A percentile compares a stretch with the other conserved stretches of the same genome.
Evolutionary conservation across 495 filamentous ascomycete species (phyloP).

Genomic region (Trichoderma orchidacearum): DNA sequence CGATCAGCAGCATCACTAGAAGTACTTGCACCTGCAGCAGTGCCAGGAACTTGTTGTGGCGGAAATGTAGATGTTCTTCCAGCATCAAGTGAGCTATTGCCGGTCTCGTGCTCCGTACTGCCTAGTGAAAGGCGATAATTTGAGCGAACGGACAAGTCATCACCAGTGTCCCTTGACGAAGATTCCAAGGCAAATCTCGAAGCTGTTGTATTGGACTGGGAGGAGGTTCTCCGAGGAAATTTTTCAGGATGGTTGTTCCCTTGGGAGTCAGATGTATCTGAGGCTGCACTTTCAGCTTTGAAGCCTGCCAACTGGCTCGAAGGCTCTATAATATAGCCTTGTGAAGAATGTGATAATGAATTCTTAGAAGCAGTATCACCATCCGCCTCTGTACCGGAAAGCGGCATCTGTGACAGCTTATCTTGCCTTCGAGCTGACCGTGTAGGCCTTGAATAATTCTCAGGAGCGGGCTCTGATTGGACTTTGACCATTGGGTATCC

Average conservation of each 20-base stretch:
- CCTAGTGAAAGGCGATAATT: not conserved
- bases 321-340: not conserved
- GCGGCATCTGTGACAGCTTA: conserved; percentile 20
- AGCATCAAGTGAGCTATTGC: not conserved
- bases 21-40: not conserved
- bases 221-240: not conserved
- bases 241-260: not conserved
- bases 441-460: conserved; percentile 39
- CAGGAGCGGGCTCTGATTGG: conserved; percentile 62
- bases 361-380: conserved; percentile 7
- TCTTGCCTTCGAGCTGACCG: conserved; percentile 29
- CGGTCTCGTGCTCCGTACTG: not conserved
- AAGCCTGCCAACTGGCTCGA: not conserved
- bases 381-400: conserved; percentile 4
- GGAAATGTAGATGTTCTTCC: not conserved
- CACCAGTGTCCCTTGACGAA: not conserved
- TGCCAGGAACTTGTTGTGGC: not conserved
- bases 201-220: not conserved
- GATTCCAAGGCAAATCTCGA: not conserved
- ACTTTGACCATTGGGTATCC: conserved; percentile 49
- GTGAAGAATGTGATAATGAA: not conserved
- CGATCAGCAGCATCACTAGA: conserved; percentile 38
- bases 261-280: not conserved
- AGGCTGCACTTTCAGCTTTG: not conserved
- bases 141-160: not conserved